Base-by-base conservation (phyloP, 352 stramenopile species). In the Globisporangium acanthophoron region DNA sequence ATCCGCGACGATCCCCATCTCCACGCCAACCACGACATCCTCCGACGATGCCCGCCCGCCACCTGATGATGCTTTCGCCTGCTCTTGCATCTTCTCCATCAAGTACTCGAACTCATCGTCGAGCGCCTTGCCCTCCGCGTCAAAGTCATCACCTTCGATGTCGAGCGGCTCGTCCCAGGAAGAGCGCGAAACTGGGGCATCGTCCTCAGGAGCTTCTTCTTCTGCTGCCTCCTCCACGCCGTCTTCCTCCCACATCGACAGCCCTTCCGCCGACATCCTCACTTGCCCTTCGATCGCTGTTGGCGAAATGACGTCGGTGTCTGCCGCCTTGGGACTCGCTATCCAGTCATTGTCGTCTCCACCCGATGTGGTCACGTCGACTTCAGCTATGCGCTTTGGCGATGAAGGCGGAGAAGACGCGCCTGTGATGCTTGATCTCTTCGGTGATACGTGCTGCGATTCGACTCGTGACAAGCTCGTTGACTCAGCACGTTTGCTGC, bases 1-100 rank as follows among this genome's bases (percentile, higher is more conserved):
- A 58, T 78, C 63, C 29, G 65, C 69, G 50, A 83, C 61, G 56
- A 72, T 61, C 1, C 68, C 73, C 13, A 74, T 57, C 50, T 79
- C 69, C 13, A 79, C 68, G 24, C 67, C 63, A 29, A 58, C n/a
- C 20, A 64, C 62, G 6, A 66, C 33, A 41, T 56, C 56, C 43
- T 67, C 61, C 35, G 41, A 41, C n/a, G 31, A 12, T 18, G 61
- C 61, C 18, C 54, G 33, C 20, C 69, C 53, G 43, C 18, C 49
- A 63, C 55, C 47, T 15, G 24, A 37, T n/a, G 47, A 29, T 15
- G 56, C 56, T 27, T 27, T 46, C 9, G 29, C 39, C 35, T 45
- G 24, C 8, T 43, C 33, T 13, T 39, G 27, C 44, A 40, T 41
- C 53, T 33, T 58, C 49, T n/a, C 35, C 49, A 41, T 54, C 49